These are phyloP conservation scores for Dothideomycetidae sp. DNA, from an alignment of 2,329 filamentous ascomycete species.

Conservation along the genomic window DNA sequence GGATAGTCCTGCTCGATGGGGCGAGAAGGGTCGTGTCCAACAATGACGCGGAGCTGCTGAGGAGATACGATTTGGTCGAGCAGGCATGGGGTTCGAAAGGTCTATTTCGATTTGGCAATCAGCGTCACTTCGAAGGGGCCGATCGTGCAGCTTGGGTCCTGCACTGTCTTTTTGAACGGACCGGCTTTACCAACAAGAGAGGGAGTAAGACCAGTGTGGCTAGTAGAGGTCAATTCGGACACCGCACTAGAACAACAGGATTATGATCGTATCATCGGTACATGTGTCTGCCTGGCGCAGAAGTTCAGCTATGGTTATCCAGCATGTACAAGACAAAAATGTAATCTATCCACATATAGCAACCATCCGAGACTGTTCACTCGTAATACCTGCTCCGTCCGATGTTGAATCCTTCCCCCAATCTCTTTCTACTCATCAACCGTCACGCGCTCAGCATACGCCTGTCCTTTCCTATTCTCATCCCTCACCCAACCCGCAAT, in stretches of 20 bases:
- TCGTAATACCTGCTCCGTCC: background rate
- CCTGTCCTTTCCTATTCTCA: conserved; percentile 30
- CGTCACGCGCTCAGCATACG: conserved; percentile 20
- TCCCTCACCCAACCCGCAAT: conserved; percentile 36
- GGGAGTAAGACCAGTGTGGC: too few species aligned
- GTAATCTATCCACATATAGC: background rate
- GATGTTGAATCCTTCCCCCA: too few species aligned
- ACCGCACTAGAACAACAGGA: too few species aligned
- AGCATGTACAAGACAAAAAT: too few species aligned
- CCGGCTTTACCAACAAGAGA: background rate
- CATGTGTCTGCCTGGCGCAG: too few species aligned
- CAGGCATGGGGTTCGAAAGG: conserved; percentile 4
- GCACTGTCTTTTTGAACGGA: background rate
- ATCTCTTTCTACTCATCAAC: conserved; percentile 18
- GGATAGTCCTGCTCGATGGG: conserved; percentile 1
- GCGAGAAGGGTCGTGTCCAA: background rate
- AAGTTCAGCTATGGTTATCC: too few species aligned
- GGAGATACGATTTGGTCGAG: background rate
- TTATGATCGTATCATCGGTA: too few species aligned
- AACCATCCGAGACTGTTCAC: background rate
- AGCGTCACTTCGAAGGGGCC: background rate
- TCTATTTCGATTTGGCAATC: conserved; percentile 1
- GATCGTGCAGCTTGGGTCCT: background rate
- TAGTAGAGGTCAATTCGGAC: too few species aligned
- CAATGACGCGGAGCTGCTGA: background rate